Conservation (phyloP, 352 stramenopile species). For the Globisporangium paddicum region DNA sequence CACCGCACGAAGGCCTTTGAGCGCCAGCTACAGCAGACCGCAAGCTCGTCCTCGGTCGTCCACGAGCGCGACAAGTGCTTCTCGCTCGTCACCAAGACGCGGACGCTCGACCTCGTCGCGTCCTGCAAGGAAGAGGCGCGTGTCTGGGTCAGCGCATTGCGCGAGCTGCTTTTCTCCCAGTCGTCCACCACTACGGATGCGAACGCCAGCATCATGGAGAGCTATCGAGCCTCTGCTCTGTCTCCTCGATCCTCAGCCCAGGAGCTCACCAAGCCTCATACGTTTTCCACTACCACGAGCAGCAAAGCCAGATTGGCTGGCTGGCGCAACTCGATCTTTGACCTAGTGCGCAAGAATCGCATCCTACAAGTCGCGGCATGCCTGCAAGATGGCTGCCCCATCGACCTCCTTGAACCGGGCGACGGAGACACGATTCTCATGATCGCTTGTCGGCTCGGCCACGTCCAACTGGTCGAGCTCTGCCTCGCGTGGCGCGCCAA, state of each 20-base stretch:
- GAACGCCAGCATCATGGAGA: constrained; percentile 29
- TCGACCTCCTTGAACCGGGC: constrained; percentile 70
- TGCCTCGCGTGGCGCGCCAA: constrained; percentile 73
- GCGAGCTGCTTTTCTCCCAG: constrained; percentile 30
- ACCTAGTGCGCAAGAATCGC: constrained; percentile 36
- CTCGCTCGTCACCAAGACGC: constrained; percentile 51
- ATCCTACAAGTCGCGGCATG: constrained; percentile 38
- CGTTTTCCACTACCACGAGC: neutral
- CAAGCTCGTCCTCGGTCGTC: constrained; percentile 30
- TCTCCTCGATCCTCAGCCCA: constrained; percentile 12
- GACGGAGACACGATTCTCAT: constrained; percentile 78
- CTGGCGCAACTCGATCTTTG: constrained; percentile 65
- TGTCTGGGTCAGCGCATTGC: constrained; percentile 52
- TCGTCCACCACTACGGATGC: neutral
- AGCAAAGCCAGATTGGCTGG: constrained; percentile 38
- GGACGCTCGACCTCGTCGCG: constrained; percentile 70
- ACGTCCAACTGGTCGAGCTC: constrained; percentile 62
- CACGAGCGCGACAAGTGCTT: constrained; percentile 58
- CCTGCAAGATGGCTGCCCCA: constrained; percentile 60
- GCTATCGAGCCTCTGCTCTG: constrained; percentile 42
- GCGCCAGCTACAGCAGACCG: constrained; percentile 27
- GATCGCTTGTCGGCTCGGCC: constrained; percentile 59
- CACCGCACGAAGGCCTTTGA: constrained; percentile 60
- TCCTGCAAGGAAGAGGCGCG: constrained; percentile 74
- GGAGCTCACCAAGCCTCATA: neutral